phyloP scores from a whole-genome alignment of 176 grass and related monocot species.

The Olyra latifolia region DNA sequence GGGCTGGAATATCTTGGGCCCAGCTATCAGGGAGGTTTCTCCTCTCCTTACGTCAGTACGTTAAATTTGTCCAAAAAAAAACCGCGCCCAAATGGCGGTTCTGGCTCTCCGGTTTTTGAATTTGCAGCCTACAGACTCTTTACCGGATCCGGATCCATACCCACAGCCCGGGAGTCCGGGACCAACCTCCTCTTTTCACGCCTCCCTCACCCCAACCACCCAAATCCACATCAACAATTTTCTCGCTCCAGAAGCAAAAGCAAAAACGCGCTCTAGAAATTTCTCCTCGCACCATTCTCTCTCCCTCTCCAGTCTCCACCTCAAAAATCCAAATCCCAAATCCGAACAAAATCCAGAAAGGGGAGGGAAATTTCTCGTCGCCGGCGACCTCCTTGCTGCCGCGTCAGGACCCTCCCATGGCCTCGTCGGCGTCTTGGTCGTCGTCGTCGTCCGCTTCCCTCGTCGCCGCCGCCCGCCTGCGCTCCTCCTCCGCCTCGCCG shows the following conservation, averaged over 20 bases:
- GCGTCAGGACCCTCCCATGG: not conserved
- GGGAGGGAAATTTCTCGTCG: not conserved
- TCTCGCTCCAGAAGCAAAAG: not conserved
- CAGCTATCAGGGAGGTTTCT: not conserved
- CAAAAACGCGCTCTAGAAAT: no score
- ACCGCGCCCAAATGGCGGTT: not conserved
- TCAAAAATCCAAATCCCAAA: not conserved
- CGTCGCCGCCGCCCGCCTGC: not conserved
- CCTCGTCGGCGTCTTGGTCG: slow-evolving; percentile 7
- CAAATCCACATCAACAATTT: not conserved
- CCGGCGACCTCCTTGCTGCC: slow-evolving; percentile 15
- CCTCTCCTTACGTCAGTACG: no score
- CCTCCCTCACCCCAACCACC: not conserved
- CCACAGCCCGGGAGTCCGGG: no score
- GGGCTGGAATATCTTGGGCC: not conserved
- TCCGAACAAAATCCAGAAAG: not conserved
- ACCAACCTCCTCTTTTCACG: not conserved
- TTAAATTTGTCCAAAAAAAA: no score
- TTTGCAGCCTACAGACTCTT: no score
- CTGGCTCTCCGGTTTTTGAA: not conserved
- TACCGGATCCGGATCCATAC: no score
- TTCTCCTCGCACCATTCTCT: not conserved
- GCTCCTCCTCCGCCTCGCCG: slow-evolving; percentile 14
- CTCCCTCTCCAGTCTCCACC: not conserved
- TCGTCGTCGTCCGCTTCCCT: not conserved